Conservation (phyloP, 2,329 filamentous ascomycete genomes). For the Fusarium xyrophilum region DNA sequence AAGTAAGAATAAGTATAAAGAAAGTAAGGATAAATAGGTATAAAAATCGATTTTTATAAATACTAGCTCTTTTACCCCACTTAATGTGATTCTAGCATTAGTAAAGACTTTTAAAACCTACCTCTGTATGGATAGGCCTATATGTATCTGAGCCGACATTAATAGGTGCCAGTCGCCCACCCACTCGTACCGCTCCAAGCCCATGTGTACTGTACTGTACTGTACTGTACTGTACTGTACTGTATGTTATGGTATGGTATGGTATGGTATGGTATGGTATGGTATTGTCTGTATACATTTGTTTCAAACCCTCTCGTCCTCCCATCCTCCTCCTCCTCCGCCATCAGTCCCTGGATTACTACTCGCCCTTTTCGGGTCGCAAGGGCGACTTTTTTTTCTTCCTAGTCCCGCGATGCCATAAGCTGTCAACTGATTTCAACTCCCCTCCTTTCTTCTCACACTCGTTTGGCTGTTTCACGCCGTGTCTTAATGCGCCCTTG, state of each 20-base stretch:
- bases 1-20: too few species aligned
- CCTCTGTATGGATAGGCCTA: not conserved
- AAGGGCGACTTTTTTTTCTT: constrained; percentile 28
- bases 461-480: constrained; percentile 32
- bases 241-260: too few species aligned
- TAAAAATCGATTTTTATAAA: too few species aligned
- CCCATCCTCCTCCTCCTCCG: not conserved
- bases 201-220: constrained; percentile 5
- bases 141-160: constrained; percentile 35
- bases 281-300: constrained; percentile 20
- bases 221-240: too few species aligned
- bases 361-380: constrained; percentile 34
- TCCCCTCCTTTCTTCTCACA: constrained; percentile 30
- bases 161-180: constrained; percentile 41
- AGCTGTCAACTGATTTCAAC: constrained; percentile 8
- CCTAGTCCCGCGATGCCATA: constrained; percentile 39
- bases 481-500: constrained; percentile 22
- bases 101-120: too few species aligned
- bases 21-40: too few species aligned
- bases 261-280: not conserved
- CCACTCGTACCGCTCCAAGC: constrained; percentile 32
- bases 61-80: too few species aligned
- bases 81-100: too few species aligned
- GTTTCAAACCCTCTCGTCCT: constrained; percentile 40
- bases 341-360: constrained; percentile 18